These are phyloP conservation scores for Vitis rotundifolia DNA, from an alignment of 164 flowering plant genomes.

Conservation along the genomic window DNA sequence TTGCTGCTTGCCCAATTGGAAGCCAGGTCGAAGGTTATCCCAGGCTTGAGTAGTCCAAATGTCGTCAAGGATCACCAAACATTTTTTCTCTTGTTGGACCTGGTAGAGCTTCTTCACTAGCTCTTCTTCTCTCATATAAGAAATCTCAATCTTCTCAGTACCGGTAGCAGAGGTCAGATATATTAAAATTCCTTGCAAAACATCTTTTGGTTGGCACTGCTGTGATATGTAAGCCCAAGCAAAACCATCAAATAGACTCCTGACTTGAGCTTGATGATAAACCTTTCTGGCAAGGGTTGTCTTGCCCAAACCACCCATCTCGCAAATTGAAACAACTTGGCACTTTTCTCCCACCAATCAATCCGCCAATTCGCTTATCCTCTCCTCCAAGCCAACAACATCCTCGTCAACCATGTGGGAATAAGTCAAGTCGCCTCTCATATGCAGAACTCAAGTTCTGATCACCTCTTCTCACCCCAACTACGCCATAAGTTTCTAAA, in stretches of 20 bases:
- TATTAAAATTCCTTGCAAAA: slow-evolving; percentile 11
- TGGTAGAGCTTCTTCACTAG: slow-evolving; percentile 3
- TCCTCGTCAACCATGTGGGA: slow-evolving; percentile 8
- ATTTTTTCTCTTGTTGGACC: slow-evolving; percentile 14
- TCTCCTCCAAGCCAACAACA: slow-evolving; percentile 13
- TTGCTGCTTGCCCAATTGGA: slow-evolving; percentile 11
- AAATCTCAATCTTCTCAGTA: neutral
- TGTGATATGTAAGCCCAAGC: slow-evolving; percentile 29
- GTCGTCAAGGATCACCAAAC: slow-evolving; percentile 43
- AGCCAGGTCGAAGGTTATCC: slow-evolving; percentile 17
- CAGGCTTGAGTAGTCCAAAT: slow-evolving; percentile 28
- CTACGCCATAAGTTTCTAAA: slow-evolving; percentile 14
- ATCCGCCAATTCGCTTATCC: too few species aligned
- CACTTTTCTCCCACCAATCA: neutral
- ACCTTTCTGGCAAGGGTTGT: slow-evolving; percentile 28
- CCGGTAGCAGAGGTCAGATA: slow-evolving; percentile 10
- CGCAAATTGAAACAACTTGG: slow-evolving; percentile 10
- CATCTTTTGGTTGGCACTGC: slow-evolving; percentile 4
- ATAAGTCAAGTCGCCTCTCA: neutral
- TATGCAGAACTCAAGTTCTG: neutral
- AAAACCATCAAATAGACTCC: slow-evolving; percentile 6
- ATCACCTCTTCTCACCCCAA: neutral
- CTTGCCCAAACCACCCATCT: slow-evolving; percentile 31
- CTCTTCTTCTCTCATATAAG: neutral
- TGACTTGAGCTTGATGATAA: slow-evolving; percentile 1